phyloP scores from a whole-genome alignment of 2,329 filamentous ascomycete species.

The Verruconis gallopava region DNA sequence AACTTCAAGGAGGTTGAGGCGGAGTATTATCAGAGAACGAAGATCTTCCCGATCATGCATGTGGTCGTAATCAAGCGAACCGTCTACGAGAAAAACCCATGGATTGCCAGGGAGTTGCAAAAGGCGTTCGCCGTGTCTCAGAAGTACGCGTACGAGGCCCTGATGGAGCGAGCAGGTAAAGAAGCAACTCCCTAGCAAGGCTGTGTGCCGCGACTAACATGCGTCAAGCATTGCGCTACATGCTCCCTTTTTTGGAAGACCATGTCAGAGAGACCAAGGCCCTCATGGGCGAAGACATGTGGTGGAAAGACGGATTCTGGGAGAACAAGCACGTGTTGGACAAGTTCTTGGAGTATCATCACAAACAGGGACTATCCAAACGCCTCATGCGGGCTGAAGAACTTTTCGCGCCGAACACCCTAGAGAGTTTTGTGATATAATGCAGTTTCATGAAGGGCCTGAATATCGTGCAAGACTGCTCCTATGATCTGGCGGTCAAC shows the following conservation, averaged over 20 bases:
- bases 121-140: slow-evolving; percentile 23
- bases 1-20: slow-evolving; percentile 24
- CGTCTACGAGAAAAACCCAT: slow-evolving; percentile 19
- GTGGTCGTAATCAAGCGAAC: slow-evolving; percentile 17
- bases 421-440: no score
- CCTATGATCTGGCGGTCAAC: no score
- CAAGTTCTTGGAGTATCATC: slow-evolving; percentile 18
- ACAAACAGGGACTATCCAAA: slow-evolving; percentile 17
- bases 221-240: slow-evolving; percentile 19
- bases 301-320: slow-evolving; percentile 23
- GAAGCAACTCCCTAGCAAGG: no score
- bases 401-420: no score
- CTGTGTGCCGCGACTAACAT: no score
- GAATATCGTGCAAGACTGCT: no score
- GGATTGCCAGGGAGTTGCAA: slow-evolving; percentile 20
- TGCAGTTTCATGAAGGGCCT: no score
- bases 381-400: not conserved
- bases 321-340: slow-evolving; percentile 22
- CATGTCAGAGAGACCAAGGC: slow-evolving; percentile 24
- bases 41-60: slow-evolving; percentile 24
- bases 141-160: slow-evolving; percentile 19
- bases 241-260: slow-evolving; percentile 24
- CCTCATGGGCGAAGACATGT: slow-evolving; percentile 23
- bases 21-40: slow-evolving; percentile 20
- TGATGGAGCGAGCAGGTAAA: slow-evolving; percentile 15